Conservation (phyloP, 129 eudicot species). For the Flaveria sonorensis region DNA sequence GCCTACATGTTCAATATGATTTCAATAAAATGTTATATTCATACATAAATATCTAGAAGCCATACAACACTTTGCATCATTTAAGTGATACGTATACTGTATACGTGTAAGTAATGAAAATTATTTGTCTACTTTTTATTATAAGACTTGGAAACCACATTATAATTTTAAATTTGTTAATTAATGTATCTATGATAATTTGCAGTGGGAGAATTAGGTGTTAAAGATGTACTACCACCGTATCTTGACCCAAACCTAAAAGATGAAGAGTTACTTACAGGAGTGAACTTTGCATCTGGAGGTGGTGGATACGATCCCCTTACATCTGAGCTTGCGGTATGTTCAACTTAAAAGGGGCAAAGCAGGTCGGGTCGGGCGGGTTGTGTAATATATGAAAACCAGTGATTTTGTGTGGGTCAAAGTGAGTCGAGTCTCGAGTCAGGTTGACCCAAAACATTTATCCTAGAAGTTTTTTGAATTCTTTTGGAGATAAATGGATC, state of each 20-base stretch:
- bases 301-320: slow-evolving; percentile 85
- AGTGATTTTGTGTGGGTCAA: not conserved
- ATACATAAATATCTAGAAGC: not conserved
- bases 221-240: slow-evolving; percentile 64
- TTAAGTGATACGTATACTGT: not conserved
- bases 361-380: not conserved
- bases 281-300: slow-evolving; percentile 88
- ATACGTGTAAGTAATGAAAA: not conserved
- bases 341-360: not conserved
- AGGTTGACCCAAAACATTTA: not conserved
- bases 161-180: not conserved
- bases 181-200: not conserved
- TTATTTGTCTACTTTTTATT: not conserved
- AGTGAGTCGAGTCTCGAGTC: not conserved
- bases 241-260: slow-evolving; percentile 62
- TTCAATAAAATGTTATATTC: not conserved
- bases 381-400: not conserved
- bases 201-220: slow-evolving; percentile 79
- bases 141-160: not conserved
- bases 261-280: slow-evolving; percentile 61
- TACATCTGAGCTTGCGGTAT: slow-evolving; percentile 68
- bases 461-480: not conserved
- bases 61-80: not conserved
- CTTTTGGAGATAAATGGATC: not conserved
- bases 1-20: not conserved